Evolutionary conservation across 2,329 filamentous ascomycete species (phyloP).

Genomic region (Dryadomyces sulphureus): DNA sequence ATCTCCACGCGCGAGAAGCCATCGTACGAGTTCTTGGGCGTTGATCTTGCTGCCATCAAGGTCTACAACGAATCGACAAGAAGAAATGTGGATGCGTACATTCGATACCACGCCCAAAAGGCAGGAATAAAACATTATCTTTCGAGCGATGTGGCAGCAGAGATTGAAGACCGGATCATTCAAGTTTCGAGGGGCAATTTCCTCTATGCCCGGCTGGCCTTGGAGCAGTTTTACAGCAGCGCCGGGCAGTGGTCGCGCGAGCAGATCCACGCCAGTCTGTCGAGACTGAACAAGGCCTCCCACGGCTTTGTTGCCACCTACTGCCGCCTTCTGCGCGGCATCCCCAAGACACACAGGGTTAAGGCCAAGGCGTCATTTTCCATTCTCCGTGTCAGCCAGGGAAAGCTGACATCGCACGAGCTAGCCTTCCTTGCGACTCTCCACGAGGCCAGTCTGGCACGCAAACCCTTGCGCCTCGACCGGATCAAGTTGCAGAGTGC

Average conservation of each 20-base stretch:
- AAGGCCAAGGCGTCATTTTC: background rate
- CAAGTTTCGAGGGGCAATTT: background rate
- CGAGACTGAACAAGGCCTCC: background rate
- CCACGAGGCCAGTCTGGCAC: background rate
- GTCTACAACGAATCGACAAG: background rate
- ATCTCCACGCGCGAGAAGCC: background rate
- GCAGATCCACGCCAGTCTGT: background rate
- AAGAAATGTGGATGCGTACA: background rate
- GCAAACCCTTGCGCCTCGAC: background rate
- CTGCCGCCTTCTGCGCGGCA: background rate
- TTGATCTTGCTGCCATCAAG: background rate
- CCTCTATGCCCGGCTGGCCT: background rate
- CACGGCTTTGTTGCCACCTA: background rate
- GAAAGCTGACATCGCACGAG: background rate
- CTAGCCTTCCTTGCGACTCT: background rate
- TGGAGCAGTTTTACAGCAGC: background rate
- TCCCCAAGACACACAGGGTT: background rate
- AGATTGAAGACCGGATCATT: background rate
- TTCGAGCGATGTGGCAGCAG: background rate
- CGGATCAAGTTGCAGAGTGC: background rate
- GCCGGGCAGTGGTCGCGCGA: background rate
- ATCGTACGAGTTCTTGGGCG: background rate
- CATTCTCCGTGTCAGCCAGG: background rate
- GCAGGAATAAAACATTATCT: background rate
- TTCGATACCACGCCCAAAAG: background rate